A percentile compares a stretch with the other conserved stretches of the same genome.
These are phyloP conservation scores for Camellia oleifera DNA, from an alignment of 179 eudicot species.

Conservation along the genomic window DNA sequence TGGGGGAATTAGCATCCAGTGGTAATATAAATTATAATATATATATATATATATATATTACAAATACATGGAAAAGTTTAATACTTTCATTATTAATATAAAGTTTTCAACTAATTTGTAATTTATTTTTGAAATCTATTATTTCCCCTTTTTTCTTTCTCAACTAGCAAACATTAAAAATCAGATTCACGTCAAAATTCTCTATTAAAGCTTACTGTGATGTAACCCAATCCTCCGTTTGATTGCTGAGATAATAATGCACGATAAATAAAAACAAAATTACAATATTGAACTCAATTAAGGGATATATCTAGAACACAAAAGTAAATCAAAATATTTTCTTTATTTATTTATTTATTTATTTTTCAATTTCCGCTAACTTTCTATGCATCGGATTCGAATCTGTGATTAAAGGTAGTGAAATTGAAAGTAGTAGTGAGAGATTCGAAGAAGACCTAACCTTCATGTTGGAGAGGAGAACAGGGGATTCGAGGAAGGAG, in stretches of 20 bases:
- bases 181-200: constrained; percentile 28
- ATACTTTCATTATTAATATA: no score
- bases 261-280: background rate
- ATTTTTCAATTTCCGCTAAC: no score
- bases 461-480: constrained; percentile 84
- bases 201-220: constrained; percentile 26
- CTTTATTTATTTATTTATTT: background rate
- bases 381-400: constrained; percentile 16
- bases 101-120: no score
- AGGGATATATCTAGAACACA: background rate
- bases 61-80: no score
- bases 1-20: no score
- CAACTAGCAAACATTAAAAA: constrained; percentile 18
- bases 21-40: no score
- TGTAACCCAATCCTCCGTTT: constrained; percentile 15
- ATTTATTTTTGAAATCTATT: no score
- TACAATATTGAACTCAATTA: constrained; percentile 4
- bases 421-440: background rate
- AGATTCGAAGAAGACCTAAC: constrained; percentile 26
- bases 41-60: no score
- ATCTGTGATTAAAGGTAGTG: constrained; percentile 16
- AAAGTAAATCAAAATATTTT: background rate
- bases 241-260: constrained; percentile 7
- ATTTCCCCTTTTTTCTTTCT: background rate
- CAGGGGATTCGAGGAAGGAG: constrained; percentile 88